These are phyloP conservation scores for Hanseniaspora valbyensis DNA, from an alignment of 805 yeast species.

Conservation along the genomic window DNA sequence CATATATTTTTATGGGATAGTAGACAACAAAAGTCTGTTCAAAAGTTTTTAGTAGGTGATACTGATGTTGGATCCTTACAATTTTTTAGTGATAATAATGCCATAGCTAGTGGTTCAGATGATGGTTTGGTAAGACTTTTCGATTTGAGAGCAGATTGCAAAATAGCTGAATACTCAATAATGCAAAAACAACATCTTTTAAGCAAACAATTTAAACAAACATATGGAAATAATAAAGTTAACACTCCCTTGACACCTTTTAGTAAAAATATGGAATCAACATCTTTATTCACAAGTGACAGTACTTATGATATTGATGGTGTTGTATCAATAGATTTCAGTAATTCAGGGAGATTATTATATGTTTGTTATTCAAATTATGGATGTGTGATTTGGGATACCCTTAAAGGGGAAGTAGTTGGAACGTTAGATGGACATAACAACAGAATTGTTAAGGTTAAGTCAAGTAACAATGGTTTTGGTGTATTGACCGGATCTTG, in stretches of 20 bases:
- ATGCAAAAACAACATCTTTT: conserved; percentile 16
- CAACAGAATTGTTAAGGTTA: conserved; percentile 51
- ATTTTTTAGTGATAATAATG: conserved; percentile 58
- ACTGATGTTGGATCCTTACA: conserved; percentile 54
- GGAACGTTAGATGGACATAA: conserved; percentile 58
- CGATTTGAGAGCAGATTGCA: conserved; percentile 70
- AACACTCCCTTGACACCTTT: conserved; percentile 17
- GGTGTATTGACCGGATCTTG: conserved; percentile 72
- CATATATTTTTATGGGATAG: conserved; percentile 56
- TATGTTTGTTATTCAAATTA: conserved; percentile 67
- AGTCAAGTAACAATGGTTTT: conserved; percentile 60
- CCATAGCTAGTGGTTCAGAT: conserved; percentile 67
- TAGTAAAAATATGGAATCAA: conserved; percentile 1
- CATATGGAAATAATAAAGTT: conserved; percentile 16
- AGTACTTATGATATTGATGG: conserved; percentile 47
- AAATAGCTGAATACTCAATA: conserved; percentile 40
- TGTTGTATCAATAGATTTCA: conserved; percentile 59
- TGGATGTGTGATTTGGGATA: conserved; percentile 71
- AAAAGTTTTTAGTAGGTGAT: conserved; percentile 43
- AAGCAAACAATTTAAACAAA: conserved; percentile 6
- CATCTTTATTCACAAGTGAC: conserved; percentile 21
- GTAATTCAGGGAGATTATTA: conserved; percentile 62
- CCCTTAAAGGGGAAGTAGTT: conserved; percentile 50
- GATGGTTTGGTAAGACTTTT: conserved; percentile 60
- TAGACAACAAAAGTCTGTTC: conserved; percentile 37